Conservation (phyloP, 1,139 yeast genomes). For the Saccharomyces hybrid region DNA sequence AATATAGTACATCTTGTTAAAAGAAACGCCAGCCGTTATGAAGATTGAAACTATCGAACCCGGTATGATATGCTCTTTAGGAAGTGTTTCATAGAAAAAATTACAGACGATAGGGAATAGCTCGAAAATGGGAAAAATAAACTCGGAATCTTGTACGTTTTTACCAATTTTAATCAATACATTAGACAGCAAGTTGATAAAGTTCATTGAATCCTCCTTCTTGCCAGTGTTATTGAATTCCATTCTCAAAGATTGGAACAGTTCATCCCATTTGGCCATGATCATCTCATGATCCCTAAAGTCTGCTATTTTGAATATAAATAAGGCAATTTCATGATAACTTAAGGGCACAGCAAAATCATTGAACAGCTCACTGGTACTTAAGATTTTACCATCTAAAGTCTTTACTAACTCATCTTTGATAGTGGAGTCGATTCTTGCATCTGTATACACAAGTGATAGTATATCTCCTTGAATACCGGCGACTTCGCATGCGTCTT, state of each 20-base stretch:
- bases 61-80: slow-evolving; percentile 38
- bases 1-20: slow-evolving; percentile 60
- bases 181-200: slow-evolving; percentile 34
- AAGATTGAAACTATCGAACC: slow-evolving; percentile 66
- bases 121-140: slow-evolving; percentile 74
- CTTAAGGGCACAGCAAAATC: slow-evolving; percentile 83
- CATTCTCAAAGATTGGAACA: slow-evolving; percentile 39
- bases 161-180: slow-evolving; percentile 43
- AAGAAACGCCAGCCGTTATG: slow-evolving; percentile 62
- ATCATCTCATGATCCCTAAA: slow-evolving; percentile 68
- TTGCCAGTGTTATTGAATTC: slow-evolving; percentile 21
- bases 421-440: slow-evolving; percentile 39
- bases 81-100: slow-evolving; percentile 30
- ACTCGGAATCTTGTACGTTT: slow-evolving; percentile 49
- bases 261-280: slow-evolving; percentile 60
- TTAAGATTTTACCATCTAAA: slow-evolving; percentile 57
- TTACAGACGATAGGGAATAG: slow-evolving; percentile 49
- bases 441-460: slow-evolving; percentile 51
- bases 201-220: slow-evolving; percentile 27
- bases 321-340: slow-evolving; percentile 72
- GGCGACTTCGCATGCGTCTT: slow-evolving; percentile 82
- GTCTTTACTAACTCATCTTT: slow-evolving; percentile 43
- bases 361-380: slow-evolving; percentile 75
- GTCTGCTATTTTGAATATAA: slow-evolving; percentile 77
- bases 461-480: slow-evolving; percentile 80